Base-by-base conservation (phyloP, 108 stramenopile genomes). In the Nitzschia sp. region DNA sequence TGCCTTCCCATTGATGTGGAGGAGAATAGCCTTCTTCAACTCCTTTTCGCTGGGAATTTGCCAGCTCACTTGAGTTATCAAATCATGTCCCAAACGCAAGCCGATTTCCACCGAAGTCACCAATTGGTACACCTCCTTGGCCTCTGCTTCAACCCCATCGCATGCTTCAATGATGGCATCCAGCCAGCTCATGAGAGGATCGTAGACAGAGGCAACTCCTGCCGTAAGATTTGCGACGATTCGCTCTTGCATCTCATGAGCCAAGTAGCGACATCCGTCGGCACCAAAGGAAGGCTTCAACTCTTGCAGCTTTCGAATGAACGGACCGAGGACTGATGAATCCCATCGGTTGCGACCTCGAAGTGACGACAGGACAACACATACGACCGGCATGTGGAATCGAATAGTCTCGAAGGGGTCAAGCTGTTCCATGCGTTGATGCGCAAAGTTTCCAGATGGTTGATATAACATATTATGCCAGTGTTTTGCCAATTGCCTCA, bases 401-500 rank as follows among this genome's bases (percentile, higher is more conserved):
- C 78, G 72, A 35, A 79, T 69, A 15, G 78, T 70, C 53, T 74
- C 72, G 52, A 79, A 79, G 1, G 78, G 78, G 50, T 79, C 68
- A 22, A 79, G 54, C 54, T 79, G 72, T 45, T 79, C 78, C 73
- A 74, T 69, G 25, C 68, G 78, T 21, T 79, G 68, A 28, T 79
- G 71, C 11, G 78, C 52, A 56, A 73, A 74, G 26, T 79, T 68
- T 4, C 73, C 72, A 16, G 58, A 74, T 6, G 55, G 58, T 46
- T 73, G 62, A 11, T 21, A 54, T 4, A 74, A 17, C 54, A 79
- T 70, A 19, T 58, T 69, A 27, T 73, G 53, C 78, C 78, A 79
- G 47, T 79, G 78, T 25, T 74, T 68, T 38, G 78, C 60, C 27
- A 79, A 8, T 48, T 61, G 56, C 30, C 73, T 53, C 23, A 79